A percentile compares a stretch with the other conserved stretches of the same genome.
phyloP scores from a whole-genome alignment of 306 rosid genomes.

The Casuarina glauca region DNA sequence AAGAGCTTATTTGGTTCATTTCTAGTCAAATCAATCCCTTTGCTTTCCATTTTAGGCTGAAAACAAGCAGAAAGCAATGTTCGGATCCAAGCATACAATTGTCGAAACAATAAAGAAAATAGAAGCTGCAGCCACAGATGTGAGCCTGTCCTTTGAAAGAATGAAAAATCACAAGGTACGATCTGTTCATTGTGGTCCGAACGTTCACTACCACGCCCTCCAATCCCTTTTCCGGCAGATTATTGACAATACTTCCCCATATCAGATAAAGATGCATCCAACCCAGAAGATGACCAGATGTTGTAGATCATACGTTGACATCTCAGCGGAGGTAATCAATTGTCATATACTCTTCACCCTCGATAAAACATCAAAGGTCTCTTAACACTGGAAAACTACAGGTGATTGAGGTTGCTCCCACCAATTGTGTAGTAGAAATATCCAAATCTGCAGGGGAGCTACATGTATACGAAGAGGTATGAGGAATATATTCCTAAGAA shows the following conservation, averaged over 20 bases:
- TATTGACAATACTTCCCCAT: constrained; percentile 13
- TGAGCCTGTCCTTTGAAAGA: constrained; percentile 54
- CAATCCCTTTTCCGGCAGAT: background rate
- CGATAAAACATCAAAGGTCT: constrained; percentile 1
- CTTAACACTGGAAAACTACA: constrained; percentile 36
- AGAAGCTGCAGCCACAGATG: constrained; percentile 77
- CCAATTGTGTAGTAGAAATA: constrained; percentile 69
- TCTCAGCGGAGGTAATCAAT: constrained; percentile 67
- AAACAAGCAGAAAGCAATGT: constrained; percentile 43
- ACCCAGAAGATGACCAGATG: constrained; percentile 55
- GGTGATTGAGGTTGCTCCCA: constrained; percentile 84
- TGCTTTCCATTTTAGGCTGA: constrained; percentile 45
- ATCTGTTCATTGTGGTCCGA: background rate
- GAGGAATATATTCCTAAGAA: constrained; percentile 6
- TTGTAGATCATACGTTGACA: constrained; percentile 54
- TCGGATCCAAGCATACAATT: constrained; percentile 64
- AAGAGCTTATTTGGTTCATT: background rate
- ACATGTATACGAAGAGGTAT: constrained; percentile 53
- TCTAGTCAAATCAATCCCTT: constrained; percentile 7
- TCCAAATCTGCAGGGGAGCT: constrained; percentile 72
- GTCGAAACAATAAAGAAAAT: constrained; percentile 69
- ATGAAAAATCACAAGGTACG: constrained; percentile 54
- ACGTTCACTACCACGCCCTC: background rate
- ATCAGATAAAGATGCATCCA: constrained; percentile 64
- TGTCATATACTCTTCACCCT: constrained; percentile 1